These are phyloP conservation scores for Apiospora aurea DNA, from an alignment of 2,329 filamentous ascomycete species.

Conservation along the genomic window DNA sequence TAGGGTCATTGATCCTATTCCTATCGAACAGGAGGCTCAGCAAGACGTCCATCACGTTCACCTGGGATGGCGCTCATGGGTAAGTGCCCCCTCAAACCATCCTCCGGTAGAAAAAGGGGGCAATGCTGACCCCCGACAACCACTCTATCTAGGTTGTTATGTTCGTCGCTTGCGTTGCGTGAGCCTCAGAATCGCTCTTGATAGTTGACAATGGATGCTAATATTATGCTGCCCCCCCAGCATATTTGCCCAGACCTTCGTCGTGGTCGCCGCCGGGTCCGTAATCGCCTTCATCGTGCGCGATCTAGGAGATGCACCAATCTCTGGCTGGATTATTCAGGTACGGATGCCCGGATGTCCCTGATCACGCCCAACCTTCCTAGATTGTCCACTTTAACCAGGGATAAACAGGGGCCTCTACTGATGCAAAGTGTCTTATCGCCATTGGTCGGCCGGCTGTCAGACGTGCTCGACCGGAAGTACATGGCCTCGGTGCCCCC, in stretches of 20 bases:
- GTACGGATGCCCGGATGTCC: conserved; percentile 33
- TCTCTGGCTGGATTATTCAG: conserved; percentile 64
- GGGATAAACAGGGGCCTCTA: conserved; percentile 54
- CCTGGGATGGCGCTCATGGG: not conserved
- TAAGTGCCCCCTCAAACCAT: not conserved
- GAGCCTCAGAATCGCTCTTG: not conserved
- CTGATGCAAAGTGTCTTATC: conserved; percentile 65
- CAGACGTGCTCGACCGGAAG: conserved; percentile 63
- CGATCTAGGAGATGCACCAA: conserved; percentile 57
- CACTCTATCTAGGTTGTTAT: not conserved
- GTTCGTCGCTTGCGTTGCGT: not conserved
- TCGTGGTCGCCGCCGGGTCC: conserved; percentile 61
- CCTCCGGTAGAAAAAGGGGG: not conserved
- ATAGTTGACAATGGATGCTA: not conserved
- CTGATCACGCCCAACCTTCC: not conserved
- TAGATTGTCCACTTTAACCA: not conserved
- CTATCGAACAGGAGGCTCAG: not conserved
- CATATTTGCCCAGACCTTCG: conserved; percentile 61
- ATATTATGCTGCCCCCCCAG: conserved; percentile 32
- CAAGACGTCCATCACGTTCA: not conserved
- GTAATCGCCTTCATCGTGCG: conserved; percentile 63
- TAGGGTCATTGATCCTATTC: not conserved
- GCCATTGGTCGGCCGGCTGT: conserved; percentile 62
- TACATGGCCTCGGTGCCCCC: conserved; percentile 59
- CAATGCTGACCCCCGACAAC: not conserved